Conservation (phyloP, 148 eudicot genomes). For the Rheum nobile region DNA sequence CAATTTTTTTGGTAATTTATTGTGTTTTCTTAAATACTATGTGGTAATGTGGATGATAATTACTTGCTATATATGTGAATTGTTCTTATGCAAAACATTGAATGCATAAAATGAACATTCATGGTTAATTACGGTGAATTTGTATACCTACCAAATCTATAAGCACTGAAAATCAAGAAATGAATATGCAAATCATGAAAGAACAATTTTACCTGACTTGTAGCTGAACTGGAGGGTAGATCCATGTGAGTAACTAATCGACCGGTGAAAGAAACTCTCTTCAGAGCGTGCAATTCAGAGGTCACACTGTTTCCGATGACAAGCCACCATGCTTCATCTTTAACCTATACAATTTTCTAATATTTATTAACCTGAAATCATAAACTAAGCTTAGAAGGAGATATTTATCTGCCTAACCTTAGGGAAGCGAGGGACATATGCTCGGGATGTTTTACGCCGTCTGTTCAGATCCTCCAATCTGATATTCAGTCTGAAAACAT, state of each 20-base stretch:
- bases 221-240: slow-evolving; percentile 44
- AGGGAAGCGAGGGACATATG: slow-evolving; percentile 77
- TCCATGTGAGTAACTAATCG: slow-evolving; percentile 58
- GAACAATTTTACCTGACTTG: slow-evolving; percentile 35
- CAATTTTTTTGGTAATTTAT: too few relatives aligned
- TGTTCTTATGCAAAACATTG: background rate
- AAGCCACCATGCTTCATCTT: slow-evolving; percentile 99
- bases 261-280: slow-evolving; percentile 64
- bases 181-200: background rate
- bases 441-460: slow-evolving; percentile 46
- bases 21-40: background rate
- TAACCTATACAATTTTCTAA: slow-evolving; percentile 35
- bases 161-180: background rate
- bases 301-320: slow-evolving; percentile 63
- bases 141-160: background rate
- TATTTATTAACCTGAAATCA: background rate
- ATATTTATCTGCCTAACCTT: slow-evolving; percentile 37
- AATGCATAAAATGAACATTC: background rate
- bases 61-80: background rate
- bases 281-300: slow-evolving; percentile 64
- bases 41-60: background rate
- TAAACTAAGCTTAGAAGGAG: background rate
- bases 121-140: background rate
- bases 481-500: slow-evolving; percentile 30
- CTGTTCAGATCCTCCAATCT: slow-evolving; percentile 46